phyloP scores from a whole-genome alignment of 202 grass and related monocot genomes.

The Zoysia matrella region DNA sequence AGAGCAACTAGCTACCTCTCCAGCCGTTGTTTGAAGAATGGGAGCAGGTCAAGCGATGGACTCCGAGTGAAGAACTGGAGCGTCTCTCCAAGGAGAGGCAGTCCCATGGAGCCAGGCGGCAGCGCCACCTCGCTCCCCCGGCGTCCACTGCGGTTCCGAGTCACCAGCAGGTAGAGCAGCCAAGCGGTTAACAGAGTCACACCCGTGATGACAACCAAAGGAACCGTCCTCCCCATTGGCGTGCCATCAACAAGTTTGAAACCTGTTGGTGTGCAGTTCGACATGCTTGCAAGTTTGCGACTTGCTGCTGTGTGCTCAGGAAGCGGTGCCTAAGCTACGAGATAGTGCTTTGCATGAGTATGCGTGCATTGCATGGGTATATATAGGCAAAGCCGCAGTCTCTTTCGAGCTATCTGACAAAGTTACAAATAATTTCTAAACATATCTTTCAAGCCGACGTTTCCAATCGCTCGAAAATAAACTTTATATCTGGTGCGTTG shows the following conservation, averaged over 20 bases:
- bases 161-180: background rate
- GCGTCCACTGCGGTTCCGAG: background rate
- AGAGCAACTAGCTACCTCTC: constrained; percentile 33
- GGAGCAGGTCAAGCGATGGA: constrained; percentile 4
- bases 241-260: background rate
- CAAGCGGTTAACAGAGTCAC: background rate
- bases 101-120: constrained; percentile 40
- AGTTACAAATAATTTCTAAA: too few relatives aligned
- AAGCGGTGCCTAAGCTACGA: background rate
- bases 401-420: too few relatives aligned
- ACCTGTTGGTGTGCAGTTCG: background rate
- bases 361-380: background rate
- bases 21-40: constrained; percentile 31
- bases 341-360: background rate
- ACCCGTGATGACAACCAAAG: background rate
- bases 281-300: background rate
- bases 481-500: too few relatives aligned
- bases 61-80: constrained; percentile 36
- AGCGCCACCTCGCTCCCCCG: background rate
- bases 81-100: constrained; percentile 47
- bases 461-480: too few relatives aligned
- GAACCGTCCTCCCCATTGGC: background rate
- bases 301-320: background rate
- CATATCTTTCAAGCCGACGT: too few relatives aligned
- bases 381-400: background rate